A percentile compares a stretch with the other conserved stretches of the same genome.
phyloP scores from a whole-genome alignment of 352 stramenopile species.

The Pythium sp. region DNA sequence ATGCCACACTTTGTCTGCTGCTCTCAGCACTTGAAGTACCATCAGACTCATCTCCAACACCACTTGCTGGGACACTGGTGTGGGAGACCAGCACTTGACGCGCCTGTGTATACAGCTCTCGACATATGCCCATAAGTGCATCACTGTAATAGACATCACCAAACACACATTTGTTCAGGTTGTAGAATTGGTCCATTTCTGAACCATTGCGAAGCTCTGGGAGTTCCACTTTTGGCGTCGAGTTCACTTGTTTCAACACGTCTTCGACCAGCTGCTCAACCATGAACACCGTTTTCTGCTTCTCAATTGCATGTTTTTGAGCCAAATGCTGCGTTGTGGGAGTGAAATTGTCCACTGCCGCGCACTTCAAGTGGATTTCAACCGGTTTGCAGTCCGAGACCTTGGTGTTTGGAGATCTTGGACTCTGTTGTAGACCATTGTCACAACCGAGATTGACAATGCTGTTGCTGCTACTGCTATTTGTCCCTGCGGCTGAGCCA shows the following conservation, averaged over 20 bases:
- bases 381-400: slow-evolving; percentile 6
- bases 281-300: slow-evolving; percentile 39
- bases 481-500: background rate
- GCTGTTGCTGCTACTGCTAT: background rate
- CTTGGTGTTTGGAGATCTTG: background rate
- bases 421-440: background rate
- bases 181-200: slow-evolving; percentile 6
- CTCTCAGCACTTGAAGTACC: background rate
- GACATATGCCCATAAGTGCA: slow-evolving; percentile 20
- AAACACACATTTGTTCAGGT: slow-evolving; percentile 17
- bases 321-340: slow-evolving; percentile 25
- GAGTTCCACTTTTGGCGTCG: slow-evolving; percentile 25
- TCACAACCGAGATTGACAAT: background rate
- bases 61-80: background rate
- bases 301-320: slow-evolving; percentile 18
- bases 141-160: slow-evolving; percentile 40
- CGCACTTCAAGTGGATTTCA: slow-evolving; percentile 48
- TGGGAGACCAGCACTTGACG: slow-evolving; percentile 8
- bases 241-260: slow-evolving; percentile 37
- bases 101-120: slow-evolving; percentile 29
- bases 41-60: background rate
- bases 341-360: slow-evolving; percentile 60
- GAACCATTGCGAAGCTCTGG: slow-evolving; percentile 31
- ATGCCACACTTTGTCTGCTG: background rate
- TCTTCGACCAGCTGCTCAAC: slow-evolving; percentile 55